Percentiles rank a stretch among this genome's conserved stretches.
phyloP scores from a whole-genome alignment of 371 early-diverging fungal species.

The Actinomucor elegans region DNA sequence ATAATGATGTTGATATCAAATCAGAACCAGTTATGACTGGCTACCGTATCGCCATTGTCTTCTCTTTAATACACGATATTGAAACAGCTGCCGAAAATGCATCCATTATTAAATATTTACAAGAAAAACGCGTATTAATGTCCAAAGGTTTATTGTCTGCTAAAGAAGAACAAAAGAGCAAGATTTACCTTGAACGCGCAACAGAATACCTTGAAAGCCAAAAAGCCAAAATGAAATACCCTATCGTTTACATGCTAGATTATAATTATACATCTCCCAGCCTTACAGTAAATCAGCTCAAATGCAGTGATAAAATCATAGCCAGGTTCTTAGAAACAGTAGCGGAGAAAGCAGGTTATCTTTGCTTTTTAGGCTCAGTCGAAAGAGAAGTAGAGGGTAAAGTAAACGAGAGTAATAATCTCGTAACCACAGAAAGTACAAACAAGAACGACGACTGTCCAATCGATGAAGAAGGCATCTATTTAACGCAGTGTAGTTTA shows the following conservation, averaged over 20 bases:
- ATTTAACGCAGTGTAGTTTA: not conserved
- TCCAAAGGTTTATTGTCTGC: not conserved
- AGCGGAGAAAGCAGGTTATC: not conserved
- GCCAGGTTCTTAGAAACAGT: not conserved
- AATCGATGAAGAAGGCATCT: constrained; percentile 12
- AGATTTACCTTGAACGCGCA: not conserved
- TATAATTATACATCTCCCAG: not conserved
- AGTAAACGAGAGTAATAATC: not conserved
- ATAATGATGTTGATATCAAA: not conserved
- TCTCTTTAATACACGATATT: not conserved
- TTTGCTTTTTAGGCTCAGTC: not conserved
- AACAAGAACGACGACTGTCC: not conserved
- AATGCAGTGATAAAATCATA: not conserved
- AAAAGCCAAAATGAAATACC: not conserved
- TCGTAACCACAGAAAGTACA: not conserved
- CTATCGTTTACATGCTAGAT: constrained; percentile 3
- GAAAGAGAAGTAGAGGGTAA: not conserved
- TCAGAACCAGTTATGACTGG: not conserved
- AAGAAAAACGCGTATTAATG: not conserved
- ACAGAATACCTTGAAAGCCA: not conserved
- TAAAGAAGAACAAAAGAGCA: no score
- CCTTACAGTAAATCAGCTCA: not conserved
- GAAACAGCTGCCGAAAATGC: not conserved
- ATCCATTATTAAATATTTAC: no score
- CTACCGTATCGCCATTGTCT: not conserved